Conservation (phyloP, 495 filamentous ascomycete genomes). For the Tuber aestivum region DNA sequence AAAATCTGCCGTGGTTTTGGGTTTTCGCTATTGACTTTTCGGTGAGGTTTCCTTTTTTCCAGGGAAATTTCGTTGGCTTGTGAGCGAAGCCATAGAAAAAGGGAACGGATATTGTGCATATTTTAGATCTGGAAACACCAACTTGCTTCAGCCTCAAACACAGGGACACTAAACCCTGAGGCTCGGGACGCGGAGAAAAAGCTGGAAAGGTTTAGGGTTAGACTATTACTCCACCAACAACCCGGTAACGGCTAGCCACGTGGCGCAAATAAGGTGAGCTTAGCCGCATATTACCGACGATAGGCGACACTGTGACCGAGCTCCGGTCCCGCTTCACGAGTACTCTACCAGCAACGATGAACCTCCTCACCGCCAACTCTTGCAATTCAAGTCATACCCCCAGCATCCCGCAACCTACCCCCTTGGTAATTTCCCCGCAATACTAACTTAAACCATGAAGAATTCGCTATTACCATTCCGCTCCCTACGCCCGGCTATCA, state of each 20-base stretch:
- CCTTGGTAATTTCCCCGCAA: background rate
- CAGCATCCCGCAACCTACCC: background rate
- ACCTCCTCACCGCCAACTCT: background rate
- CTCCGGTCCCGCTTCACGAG: background rate
- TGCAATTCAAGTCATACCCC: background rate
- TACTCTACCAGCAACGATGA: background rate
- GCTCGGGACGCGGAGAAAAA: background rate
- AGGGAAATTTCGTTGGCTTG: no score
- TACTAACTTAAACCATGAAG: conserved; percentile 10
- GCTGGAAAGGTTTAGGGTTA: background rate
- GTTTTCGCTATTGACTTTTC: no score
- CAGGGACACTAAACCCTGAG: no score
- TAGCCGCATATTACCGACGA: background rate
- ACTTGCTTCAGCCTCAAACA: no score
- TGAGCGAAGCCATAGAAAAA: no score
- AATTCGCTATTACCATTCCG: conserved; percentile 14
- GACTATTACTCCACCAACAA: no score
- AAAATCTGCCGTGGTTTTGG: no score
- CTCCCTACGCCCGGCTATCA: conserved; percentile 16
- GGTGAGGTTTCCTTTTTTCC: no score
- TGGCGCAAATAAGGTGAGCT: background rate
- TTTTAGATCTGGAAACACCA: no score
- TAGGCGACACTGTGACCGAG: background rate
- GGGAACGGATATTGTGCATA: no score
- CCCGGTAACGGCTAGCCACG: no score